phyloP scores from a whole-genome alignment of 345 rosid species.

The Raphanus sativus region DNA sequence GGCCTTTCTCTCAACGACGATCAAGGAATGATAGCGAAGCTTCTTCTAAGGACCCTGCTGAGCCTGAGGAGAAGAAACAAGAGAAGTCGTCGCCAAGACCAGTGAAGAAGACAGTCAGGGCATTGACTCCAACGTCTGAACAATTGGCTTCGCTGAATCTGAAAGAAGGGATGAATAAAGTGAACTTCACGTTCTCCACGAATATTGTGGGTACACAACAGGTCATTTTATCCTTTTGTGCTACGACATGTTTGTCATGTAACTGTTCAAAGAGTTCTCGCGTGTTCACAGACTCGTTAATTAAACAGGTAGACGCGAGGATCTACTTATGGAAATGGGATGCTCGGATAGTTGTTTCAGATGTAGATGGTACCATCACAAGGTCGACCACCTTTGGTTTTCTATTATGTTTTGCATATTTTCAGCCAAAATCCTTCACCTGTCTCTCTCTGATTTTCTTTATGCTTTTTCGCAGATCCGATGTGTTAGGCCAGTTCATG shows the following conservation, averaged over 20 bases:
- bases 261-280: not conserved
- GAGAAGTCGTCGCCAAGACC: slow-evolving; percentile 39
- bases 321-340: slow-evolving; percentile 97
- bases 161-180: slow-evolving; percentile 70
- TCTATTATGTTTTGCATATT: not conserved
- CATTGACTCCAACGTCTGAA: slow-evolving; percentile 75
- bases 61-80: slow-evolving; percentile 39
- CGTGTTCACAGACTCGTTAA: slow-evolving; percentile 12
- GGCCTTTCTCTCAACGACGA: slow-evolving; percentile 73
- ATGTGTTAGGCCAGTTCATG: slow-evolving; percentile 98
- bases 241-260: slow-evolving; percentile 14
- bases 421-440: not conserved
- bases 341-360: slow-evolving; percentile 83
- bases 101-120: slow-evolving; percentile 56
- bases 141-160: slow-evolving; percentile 78
- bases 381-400: slow-evolving; percentile 43
- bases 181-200: slow-evolving; percentile 86
- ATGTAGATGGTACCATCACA: slow-evolving; percentile 99
- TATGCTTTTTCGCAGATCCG: slow-evolving; percentile 60
- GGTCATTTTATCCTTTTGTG: slow-evolving; percentile 45
- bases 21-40: slow-evolving; percentile 41
- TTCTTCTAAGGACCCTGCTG: slow-evolving; percentile 42
- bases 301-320: slow-evolving; percentile 81
- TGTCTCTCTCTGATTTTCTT: slow-evolving; percentile 26
- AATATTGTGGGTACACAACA: slow-evolving; percentile 88